phyloP scores from a whole-genome alignment of 352 stramenopile genomes.

The Phytophthora nicotianae region DNA sequence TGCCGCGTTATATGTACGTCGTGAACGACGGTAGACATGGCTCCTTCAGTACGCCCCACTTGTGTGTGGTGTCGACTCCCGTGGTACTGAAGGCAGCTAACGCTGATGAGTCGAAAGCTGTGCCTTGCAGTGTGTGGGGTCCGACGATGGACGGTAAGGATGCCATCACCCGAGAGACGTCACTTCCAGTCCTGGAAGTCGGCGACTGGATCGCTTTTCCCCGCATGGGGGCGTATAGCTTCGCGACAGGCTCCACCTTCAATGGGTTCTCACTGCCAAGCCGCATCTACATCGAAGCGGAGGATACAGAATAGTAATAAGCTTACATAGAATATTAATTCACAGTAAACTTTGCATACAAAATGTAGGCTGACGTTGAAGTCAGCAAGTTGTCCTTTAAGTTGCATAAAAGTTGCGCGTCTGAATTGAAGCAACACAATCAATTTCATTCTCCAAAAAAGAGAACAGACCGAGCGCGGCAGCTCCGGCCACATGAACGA shows the following conservation, averaged over 20 bases:
- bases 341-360: no score
- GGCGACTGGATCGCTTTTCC: conserved; percentile 62
- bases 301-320: background rate
- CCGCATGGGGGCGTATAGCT: conserved; percentile 63
- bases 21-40: conserved; percentile 55
- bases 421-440: conserved; percentile 2
- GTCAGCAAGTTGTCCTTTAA: conserved; percentile 7
- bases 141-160: conserved; percentile 64
- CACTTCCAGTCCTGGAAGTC: conserved; percentile 46
- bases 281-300: conserved; percentile 46
- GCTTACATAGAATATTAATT: no score
- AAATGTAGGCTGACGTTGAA: conserved; percentile 11
- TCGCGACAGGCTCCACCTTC: conserved; percentile 57
- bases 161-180: conserved; percentile 42
- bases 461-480: conserved; percentile 4
- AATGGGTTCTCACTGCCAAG: conserved; percentile 55
- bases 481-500: conserved; percentile 32
- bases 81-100: conserved; percentile 25
- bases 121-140: conserved; percentile 52
- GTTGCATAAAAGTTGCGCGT: conserved; percentile 20
- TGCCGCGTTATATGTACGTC: conserved; percentile 61
- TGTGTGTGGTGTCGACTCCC: conserved; percentile 37
- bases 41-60: conserved; percentile 47
- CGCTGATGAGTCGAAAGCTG: conserved; percentile 14
- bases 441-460: conserved; percentile 16